These are phyloP conservation scores for Rosa chinensis DNA, from an alignment of 306 rosid species.

Conservation along the genomic window DNA sequence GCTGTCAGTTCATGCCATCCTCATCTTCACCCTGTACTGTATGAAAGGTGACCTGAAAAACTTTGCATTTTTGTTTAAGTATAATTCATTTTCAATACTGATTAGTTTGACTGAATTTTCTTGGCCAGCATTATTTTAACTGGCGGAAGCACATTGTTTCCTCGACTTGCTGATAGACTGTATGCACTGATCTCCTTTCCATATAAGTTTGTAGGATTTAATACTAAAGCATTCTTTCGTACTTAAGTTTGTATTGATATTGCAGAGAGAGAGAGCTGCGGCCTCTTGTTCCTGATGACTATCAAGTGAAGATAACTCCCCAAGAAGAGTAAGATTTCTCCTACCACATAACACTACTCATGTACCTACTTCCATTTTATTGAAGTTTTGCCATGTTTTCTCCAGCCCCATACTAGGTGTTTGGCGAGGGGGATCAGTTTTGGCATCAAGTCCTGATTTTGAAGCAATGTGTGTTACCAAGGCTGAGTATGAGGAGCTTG, in stretches of 20 bases:
- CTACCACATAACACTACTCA: neutral
- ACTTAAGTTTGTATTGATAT: conserved; percentile 16
- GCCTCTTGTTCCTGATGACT: conserved; percentile 85
- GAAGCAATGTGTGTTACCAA: conserved; percentile 94
- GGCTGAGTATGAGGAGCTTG: conserved; percentile 94
- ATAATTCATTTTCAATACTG: conserved; percentile 7
- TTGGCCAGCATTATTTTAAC: conserved; percentile 83
- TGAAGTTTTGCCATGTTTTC: conserved; percentile 26
- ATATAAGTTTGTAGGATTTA: neutral
- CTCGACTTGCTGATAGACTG: conserved; percentile 82
- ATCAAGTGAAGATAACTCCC: conserved; percentile 73
- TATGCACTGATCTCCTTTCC: conserved; percentile 39
- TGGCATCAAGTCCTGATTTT: conserved; percentile 91
- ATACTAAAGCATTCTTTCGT: neutral
- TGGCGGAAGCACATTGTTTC: conserved; percentile 89
- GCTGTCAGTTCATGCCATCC: conserved; percentile 86
- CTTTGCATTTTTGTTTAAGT: neutral
- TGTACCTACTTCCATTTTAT: conserved; percentile 6
- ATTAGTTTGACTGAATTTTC: conserved; percentile 13
- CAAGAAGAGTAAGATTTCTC: conserved; percentile 74
- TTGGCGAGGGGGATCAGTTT: conserved; percentile 91
- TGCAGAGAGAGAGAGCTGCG: conserved; percentile 90
- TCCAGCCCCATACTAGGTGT: conserved; percentile 79
- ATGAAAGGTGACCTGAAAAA: conserved; percentile 56
- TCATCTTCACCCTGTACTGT: conserved; percentile 82